Evolutionary conservation across 2,329 filamentous ascomycete genomes (phyloP).

Genomic region (Clonostachys solani): DNA sequence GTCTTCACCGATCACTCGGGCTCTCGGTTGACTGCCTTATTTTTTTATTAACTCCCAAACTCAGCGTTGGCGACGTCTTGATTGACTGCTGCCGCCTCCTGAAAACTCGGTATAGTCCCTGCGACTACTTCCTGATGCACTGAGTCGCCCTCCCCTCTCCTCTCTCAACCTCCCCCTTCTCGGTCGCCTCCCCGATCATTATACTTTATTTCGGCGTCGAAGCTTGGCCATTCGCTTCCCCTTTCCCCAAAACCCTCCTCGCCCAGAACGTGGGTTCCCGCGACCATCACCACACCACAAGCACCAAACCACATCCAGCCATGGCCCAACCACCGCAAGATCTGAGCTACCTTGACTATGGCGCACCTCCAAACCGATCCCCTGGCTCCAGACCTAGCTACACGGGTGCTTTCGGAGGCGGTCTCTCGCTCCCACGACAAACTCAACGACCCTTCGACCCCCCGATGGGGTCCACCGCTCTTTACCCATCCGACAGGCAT

Average conservation of each 20-base stretch:
- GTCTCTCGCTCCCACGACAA: slow-evolving; percentile 36
- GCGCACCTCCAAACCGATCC: slow-evolving; percentile 52
- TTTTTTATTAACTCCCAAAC: too few relatives aligned
- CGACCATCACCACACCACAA: too few relatives aligned
- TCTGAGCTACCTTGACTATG: slow-evolving; percentile 68
- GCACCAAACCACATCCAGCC: slow-evolving; percentile 3
- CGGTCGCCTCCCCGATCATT: neutral
- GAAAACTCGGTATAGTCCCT: neutral
- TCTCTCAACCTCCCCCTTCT: neutral
- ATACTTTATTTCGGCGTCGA: neutral
- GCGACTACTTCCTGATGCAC: neutral
- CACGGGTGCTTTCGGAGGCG: slow-evolving; percentile 42
- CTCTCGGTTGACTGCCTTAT: too few relatives aligned
- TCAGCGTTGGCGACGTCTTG: too few relatives aligned
- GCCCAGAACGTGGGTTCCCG: too few relatives aligned
- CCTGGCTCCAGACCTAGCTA: slow-evolving; percentile 65
- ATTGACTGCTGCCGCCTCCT: too few relatives aligned
- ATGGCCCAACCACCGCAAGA: slow-evolving; percentile 52
- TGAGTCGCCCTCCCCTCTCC: neutral
- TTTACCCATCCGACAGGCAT: slow-evolving; percentile 70
- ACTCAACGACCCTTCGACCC: slow-evolving; percentile 76
- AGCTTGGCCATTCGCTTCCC: neutral
- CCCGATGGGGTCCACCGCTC: slow-evolving; percentile 55
- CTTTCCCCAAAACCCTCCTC: neutral
- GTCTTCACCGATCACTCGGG: too few relatives aligned